Percentiles rank a stretch among this genome's conserved stretches.
Evolutionary conservation across 768 basidiomycete species (phyloP).

Genomic region (Russula vinacea): DNA sequence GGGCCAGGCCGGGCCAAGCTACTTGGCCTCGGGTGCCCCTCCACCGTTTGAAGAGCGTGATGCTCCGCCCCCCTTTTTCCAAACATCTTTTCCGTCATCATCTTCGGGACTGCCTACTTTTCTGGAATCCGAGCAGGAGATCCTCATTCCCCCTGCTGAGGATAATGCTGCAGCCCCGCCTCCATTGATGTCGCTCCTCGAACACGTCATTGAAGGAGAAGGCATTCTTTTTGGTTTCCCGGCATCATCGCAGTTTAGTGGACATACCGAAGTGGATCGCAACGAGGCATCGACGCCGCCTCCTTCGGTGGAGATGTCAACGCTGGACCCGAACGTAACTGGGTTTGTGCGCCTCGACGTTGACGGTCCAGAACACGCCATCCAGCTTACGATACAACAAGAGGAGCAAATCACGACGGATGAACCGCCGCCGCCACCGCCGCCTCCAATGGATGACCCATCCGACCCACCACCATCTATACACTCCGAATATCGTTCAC

Average conservation of each 20-base stretch:
- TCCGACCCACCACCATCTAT: slow-evolving; percentile 87
- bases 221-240: slow-evolving; percentile 74
- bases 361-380: slow-evolving; percentile 49
- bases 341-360: slow-evolving; percentile 57
- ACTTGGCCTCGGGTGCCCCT: slow-evolving; percentile 58
- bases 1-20: slow-evolving; percentile 75
- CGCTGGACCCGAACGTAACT: slow-evolving; percentile 66
- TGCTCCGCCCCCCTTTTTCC: slow-evolving; percentile 66
- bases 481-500: slow-evolving; percentile 66
- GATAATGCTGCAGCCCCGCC: slow-evolving; percentile 40
- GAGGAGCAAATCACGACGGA: slow-evolving; percentile 37
- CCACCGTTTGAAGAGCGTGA: slow-evolving; percentile 86
- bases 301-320: slow-evolving; percentile 72
- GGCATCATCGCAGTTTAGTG: slow-evolving; percentile 73
- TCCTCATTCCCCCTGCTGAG: slow-evolving; percentile 54
- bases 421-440: slow-evolving; percentile 64
- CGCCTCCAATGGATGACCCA: slow-evolving; percentile 81
- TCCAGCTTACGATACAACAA: slow-evolving; percentile 58
- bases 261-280: slow-evolving; percentile 59
- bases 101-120: slow-evolving; percentile 63
- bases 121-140: slow-evolving; percentile 75
- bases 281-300: slow-evolving; percentile 66
- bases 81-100: slow-evolving; percentile 39
- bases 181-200: slow-evolving; percentile 34
- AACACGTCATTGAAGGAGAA: slow-evolving; percentile 59